Conservation (phyloP, 805 yeast genomes). For the Zygoascus ofunaensis region DNA sequence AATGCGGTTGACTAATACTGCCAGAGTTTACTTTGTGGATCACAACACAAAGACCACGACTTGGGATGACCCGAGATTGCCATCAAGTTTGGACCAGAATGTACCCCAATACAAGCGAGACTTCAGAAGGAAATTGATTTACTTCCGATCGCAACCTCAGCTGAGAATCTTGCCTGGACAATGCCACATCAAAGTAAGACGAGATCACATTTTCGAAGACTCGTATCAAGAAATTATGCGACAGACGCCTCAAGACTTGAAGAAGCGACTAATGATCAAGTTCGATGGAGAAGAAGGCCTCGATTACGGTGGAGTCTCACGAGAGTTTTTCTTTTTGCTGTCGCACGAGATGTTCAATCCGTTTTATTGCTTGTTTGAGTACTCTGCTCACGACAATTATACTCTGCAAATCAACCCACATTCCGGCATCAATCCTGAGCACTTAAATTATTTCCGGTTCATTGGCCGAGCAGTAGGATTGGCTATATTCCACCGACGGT, state of each 20-base stretch:
- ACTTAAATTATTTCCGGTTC: conserved; percentile 92
- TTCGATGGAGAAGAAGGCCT: conserved; percentile 99
- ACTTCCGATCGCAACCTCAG: conserved; percentile 97
- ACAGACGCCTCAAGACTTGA: conserved; percentile 96
- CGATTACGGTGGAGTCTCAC: conserved; percentile 98
- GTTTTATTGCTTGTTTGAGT: conserved; percentile 92
- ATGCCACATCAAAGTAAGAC: conserved; percentile 94
- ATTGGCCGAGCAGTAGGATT: conserved; percentile 97
- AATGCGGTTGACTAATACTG: conserved; percentile 97
- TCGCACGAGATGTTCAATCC: conserved; percentile 99
- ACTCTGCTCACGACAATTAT: conserved; percentile 96
- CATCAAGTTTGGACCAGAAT: conserved; percentile 92
- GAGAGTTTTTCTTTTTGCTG: conserved; percentile 92
- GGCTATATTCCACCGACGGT: conserved; percentile 97
- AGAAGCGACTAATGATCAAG: conserved; percentile 94
- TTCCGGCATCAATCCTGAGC: conserved; percentile 95
- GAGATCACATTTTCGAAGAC: conserved; percentile 94
- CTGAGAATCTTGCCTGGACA: conserved; percentile 95
- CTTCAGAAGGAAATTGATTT: conserved; percentile 92
- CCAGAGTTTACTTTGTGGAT: conserved; percentile 96
- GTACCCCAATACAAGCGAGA: conserved; percentile 99
- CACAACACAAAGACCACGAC: conserved; percentile 99
- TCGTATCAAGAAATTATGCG: conserved; percentile 98
- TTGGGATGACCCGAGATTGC: conserved; percentile 99
- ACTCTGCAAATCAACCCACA: conserved; percentile 97